Conservation (phyloP, 2,329 filamentous ascomycete species). For the Fusarium sublunatum region DNA sequence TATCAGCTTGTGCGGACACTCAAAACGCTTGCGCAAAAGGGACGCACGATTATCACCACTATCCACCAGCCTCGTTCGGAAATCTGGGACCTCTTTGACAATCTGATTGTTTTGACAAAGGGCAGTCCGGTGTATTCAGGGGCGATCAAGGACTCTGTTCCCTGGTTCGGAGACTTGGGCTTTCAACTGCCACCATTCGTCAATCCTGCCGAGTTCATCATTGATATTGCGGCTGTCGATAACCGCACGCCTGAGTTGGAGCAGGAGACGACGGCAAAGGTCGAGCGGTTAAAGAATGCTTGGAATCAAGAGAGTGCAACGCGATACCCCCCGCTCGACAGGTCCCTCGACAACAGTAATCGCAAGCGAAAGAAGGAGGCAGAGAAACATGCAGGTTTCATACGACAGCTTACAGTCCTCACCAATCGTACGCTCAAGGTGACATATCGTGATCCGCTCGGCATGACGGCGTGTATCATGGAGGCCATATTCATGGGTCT, state of each 20-base stretch:
- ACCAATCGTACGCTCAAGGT: constrained; percentile 76
- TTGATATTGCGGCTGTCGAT: constrained; percentile 80
- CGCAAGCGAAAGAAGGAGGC: constrained; percentile 39
- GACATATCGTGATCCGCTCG: constrained; percentile 81
- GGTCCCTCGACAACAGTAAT: constrained; percentile 2
- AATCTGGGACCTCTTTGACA: constrained; percentile 82
- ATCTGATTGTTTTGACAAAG: constrained; percentile 73
- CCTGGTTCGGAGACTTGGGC: constrained; percentile 72
- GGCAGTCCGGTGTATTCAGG: constrained; percentile 78
- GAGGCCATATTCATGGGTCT: constrained; percentile 78
- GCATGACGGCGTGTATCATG: constrained; percentile 75
- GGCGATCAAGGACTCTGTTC: constrained; percentile 64
- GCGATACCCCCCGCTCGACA: constrained; percentile 41
- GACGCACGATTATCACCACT: constrained; percentile 77
- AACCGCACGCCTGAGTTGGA: constrained; percentile 76
- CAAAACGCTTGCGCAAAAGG: constrained; percentile 74
- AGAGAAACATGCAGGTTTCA: constrained; percentile 64
- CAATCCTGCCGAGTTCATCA: constrained; percentile 81
- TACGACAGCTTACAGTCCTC: constrained; percentile 72
- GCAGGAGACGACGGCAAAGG: constrained; percentile 65
- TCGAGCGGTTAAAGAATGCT: constrained; percentile 68
- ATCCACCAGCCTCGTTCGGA: constrained; percentile 84
- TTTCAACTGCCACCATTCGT: constrained; percentile 75
- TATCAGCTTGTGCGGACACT: constrained; percentile 78
- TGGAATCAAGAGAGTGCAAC: constrained; percentile 63